A percentile compares a stretch with the other conserved stretches of the same genome.
Evolutionary conservation across 306 rosid species (phyloP).

Genomic region (Glycine tomentella): DNA sequence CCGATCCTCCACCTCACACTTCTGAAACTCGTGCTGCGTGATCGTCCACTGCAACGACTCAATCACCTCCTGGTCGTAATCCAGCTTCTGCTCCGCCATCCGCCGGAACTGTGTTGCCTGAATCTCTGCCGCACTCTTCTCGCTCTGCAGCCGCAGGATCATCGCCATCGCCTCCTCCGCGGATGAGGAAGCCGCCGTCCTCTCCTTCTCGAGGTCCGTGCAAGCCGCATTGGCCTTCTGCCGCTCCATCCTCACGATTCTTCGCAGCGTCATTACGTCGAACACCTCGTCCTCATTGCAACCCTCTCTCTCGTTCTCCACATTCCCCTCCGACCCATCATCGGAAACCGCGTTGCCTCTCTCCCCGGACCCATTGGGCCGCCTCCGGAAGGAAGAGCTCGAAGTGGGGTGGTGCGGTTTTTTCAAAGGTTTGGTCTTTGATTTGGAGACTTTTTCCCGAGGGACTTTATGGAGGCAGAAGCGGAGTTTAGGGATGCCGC

Average conservation of each 20-base stretch:
- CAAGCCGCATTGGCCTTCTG: slow-evolving; percentile 52
- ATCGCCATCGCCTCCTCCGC: slow-evolving; percentile 86
- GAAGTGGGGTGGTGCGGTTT: slow-evolving; percentile 28
- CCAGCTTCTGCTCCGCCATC: slow-evolving; percentile 66
- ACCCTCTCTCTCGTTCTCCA: slow-evolving; percentile 10
- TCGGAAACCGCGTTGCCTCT: slow-evolving; percentile 23
- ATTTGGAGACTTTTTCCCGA: neutral
- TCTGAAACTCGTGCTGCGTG: slow-evolving; percentile 51
- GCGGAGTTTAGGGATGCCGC: slow-evolving; percentile 45
- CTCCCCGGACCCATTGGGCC: neutral
- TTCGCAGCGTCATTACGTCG: slow-evolving; percentile 57
- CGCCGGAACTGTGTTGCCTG: slow-evolving; percentile 66
- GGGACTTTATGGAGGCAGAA: slow-evolving; percentile 42
- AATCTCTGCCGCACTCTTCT: slow-evolving; percentile 65
- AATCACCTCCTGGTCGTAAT: slow-evolving; percentile 57
- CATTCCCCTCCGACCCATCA: slow-evolving; percentile 38
- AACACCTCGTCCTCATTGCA: slow-evolving; percentile 53
- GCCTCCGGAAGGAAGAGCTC: neutral
- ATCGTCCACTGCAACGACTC: slow-evolving; percentile 58
- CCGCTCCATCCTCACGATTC: slow-evolving; percentile 57
- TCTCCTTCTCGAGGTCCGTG: slow-evolving; percentile 75
- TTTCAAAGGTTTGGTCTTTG: slow-evolving; percentile 39
- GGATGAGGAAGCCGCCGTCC: slow-evolving; percentile 67
- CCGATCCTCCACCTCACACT: slow-evolving; percentile 52
- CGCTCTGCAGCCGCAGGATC: slow-evolving; percentile 74